Evolutionary conservation across 805 yeast genomes (phyloP), one percentile per base, ranked within the genome.

Genomic region (Tetrapisispora phaffii): DNA sequence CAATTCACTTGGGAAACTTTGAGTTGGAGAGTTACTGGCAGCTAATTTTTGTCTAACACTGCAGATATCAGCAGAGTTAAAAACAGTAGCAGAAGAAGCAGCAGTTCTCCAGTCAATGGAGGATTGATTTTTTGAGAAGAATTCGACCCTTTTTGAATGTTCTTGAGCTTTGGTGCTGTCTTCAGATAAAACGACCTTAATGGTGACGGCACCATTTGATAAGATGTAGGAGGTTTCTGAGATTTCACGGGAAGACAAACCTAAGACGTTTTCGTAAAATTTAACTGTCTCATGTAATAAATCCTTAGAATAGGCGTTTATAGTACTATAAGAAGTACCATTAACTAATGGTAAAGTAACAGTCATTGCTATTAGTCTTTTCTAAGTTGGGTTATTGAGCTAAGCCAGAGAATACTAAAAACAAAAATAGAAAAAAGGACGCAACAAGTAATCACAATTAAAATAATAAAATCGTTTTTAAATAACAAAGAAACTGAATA

Each of bases 1-100:
- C 45, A 82, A 67, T 39, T 78, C 84, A 46, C 80, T 79, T 5
- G 97, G 96, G 54, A 74, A 70, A 21, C 76, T 70, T 62, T 82
- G 89, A 45, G 67, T 69, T 13, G 72, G 66, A 1, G 65, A 54
- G 4, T 54, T 50, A 15, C 56, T 51, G 39, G 49, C 50, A n/a
- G 50, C 51, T 35, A 60, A 57, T 44, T 65, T 52, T 26, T 56
- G 57, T 41, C 57, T 59, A 32, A 58, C 51, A 7, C 58, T 47
- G 3, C 46, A 37, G 35, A 60, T 61, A 19, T 67, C 54, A 1
- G 60, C 57, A 6, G 68, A 59, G 45, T 55, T 60, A 46, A 67
- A 63, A 7, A 67, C 72, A 33, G 74, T 55, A 29, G 60, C 55
- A 34, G 66, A 59, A 21, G 72, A 55, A 44, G 68, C 72, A 23